Evolutionary conservation across 352 stramenopile genomes (phyloP), one percentile per base, ranked within the genome.

Genomic region (Globisporangium canariense): DNA sequence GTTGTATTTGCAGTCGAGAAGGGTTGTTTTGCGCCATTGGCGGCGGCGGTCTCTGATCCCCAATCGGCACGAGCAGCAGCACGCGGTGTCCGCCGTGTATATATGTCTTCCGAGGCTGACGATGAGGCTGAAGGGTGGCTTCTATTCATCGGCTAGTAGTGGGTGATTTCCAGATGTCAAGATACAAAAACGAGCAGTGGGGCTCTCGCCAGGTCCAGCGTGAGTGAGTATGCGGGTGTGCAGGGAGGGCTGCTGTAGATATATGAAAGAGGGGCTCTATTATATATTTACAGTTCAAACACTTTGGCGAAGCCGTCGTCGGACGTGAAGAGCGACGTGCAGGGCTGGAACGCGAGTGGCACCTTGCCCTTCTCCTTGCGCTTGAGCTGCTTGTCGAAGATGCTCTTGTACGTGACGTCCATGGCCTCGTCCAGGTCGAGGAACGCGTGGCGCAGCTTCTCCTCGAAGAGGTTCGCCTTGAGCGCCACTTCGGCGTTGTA

Each of bases 401-500:
- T 74, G 46, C 60, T 83, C 74, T 92, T 91, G 80, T 95, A 95
- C 54, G 79, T 84, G 36, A 88, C 79, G 66, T 91, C 86, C 70
- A 91, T 79, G 49, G 62, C 75, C 46, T 90, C 81, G 60, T 90
- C 75, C 28, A 93, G 62, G 64, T 91, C 81, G 8, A 95, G 58
- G 63, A 95, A 93, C 68, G 90, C 79, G 18, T 79, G 67, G 7
- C 84, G 84, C 62, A 93, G 68, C 64, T 92, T 92, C 71, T 93
- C 84, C 56, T 97, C 93, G 58, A 98, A 92, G 32, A 96, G 89
- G 72, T 89, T 89, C 28, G 95, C 97, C 65, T 98, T 83, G 38
- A 86, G 80, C 10, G 88, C 82, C 14, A 99, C 91, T 14, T 96
- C 89, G 34, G 93, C 91, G 73, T 98, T 97, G 75, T 98, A 98